Evolutionary conservation across 148 eudicot species (phyloP).

Genomic region (Oxyria digyna): DNA sequence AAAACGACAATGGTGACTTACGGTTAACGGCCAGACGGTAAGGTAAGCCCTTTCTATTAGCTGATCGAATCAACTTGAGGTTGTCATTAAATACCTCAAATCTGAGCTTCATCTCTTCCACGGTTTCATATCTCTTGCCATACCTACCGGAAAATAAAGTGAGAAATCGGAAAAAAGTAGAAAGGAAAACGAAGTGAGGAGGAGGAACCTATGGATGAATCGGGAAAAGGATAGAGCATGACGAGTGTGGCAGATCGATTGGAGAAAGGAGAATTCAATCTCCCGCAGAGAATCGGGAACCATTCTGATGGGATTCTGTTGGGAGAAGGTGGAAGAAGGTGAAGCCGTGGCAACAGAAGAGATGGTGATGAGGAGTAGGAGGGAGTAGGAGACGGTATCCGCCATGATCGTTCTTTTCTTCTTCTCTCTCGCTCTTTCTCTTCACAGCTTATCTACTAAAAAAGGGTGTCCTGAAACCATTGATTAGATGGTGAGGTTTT

Average conservation of each 20-base stretch:
- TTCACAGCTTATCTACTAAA: too few relatives aligned
- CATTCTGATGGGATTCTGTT: slow-evolving; percentile 72
- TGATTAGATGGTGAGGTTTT: too few relatives aligned
- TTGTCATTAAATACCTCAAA: slow-evolving; percentile 53
- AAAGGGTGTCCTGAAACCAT: too few relatives aligned
- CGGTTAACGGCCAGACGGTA: slow-evolving; percentile 79
- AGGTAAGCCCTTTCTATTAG: slow-evolving; percentile 48
- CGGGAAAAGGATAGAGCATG: slow-evolving; percentile 86
- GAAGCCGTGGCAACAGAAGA: slow-evolving; percentile 19
- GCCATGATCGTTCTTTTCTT: neutral
- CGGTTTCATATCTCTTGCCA: slow-evolving; percentile 68
- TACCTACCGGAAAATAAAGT: slow-evolving; percentile 27
- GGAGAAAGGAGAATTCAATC: slow-evolving; percentile 29
- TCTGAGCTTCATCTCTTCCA: slow-evolving; percentile 50
- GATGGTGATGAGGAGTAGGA: slow-evolving; percentile 22
- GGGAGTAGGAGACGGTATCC: slow-evolving; percentile 6
- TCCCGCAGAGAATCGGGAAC: slow-evolving; percentile 44
- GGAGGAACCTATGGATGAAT: slow-evolving; percentile 47
- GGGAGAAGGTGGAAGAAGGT: slow-evolving; percentile 32
- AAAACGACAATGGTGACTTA: slow-evolving; percentile 20
- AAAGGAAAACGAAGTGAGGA: neutral
- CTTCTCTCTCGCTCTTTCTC: neutral
- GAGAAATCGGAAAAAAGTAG: neutral
- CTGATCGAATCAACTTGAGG: slow-evolving; percentile 59
- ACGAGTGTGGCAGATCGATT: slow-evolving; percentile 45